A percentile compares a stretch with the other conserved stretches of the same genome.
Conservation (phyloP, 768 basidiomycete genomes). For the Xerocomellus dryophilus region DNA sequence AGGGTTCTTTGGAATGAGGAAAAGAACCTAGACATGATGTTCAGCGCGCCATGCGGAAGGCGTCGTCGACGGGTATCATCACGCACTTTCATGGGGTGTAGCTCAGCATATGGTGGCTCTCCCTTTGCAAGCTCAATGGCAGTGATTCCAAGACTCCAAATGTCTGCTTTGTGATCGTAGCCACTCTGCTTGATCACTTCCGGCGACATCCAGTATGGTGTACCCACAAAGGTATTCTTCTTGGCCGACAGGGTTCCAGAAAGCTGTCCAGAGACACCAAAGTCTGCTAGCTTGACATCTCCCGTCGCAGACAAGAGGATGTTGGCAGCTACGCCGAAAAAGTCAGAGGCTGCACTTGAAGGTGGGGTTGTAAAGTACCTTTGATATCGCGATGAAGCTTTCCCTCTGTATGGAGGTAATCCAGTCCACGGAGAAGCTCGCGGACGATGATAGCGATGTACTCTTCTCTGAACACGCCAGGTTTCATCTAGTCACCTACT, state of each 20-base stretch:
- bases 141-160: constrained; percentile 97
- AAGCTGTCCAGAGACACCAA: constrained; percentile 96
- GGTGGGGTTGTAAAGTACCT: constrained; percentile 46
- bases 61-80: neutral
- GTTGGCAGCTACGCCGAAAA: constrained; percentile 68
- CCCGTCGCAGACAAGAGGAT: constrained; percentile 89
- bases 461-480: constrained; percentile 95
- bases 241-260: constrained; percentile 89
- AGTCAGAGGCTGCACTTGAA: neutral
- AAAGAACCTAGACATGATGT: constrained; percentile 65
- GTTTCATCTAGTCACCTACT: constrained; percentile 76
- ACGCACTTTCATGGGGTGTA: constrained; percentile 97
- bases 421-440: constrained; percentile 87
- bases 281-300: constrained; percentile 97
- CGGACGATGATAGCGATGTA: constrained; percentile 97
- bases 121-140: constrained; percentile 97
- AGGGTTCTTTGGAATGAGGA: constrained; percentile 96
- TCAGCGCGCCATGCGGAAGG: neutral
- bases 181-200: constrained; percentile 99
- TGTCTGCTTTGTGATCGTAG: constrained; percentile 98
- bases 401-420: constrained; percentile 93
- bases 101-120: constrained; percentile 95
- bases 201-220: constrained; percentile 99
- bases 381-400: constrained; percentile 99
- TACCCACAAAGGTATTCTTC: constrained; percentile 98